These are phyloP conservation scores for Gentiana dahurica DNA, from an alignment of 257 asterid species.

Conservation along the genomic window DNA sequence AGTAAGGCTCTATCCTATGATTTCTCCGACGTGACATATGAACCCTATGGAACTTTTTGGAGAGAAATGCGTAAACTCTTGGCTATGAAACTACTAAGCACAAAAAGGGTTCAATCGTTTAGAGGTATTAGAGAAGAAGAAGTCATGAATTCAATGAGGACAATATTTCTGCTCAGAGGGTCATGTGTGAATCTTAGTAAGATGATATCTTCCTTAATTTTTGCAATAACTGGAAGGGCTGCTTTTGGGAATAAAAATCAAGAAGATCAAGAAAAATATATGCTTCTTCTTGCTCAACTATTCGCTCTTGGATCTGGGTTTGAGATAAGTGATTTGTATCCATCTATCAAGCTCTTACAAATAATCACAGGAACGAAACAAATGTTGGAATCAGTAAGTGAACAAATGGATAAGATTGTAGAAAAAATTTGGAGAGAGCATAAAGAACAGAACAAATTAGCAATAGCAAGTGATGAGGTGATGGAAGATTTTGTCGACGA, in stretches of 20 bases:
- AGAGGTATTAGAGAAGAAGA: not conserved
- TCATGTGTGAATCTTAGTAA: not conserved
- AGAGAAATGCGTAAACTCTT: not conserved
- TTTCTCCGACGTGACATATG: not conserved
- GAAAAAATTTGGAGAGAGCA: too few relatives aligned
- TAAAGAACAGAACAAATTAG: too few relatives aligned
- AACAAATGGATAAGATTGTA: too few relatives aligned
- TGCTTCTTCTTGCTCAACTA: not conserved
- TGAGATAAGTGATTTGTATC: not conserved
- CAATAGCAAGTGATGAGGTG: too few relatives aligned
- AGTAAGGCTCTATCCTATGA: not conserved
- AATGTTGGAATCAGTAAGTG: not conserved
- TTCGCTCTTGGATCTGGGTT: not conserved
- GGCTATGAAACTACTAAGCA: not conserved
- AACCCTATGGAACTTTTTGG: not conserved
- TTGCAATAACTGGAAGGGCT: not conserved
- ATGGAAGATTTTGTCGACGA: too few relatives aligned
- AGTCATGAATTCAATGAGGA: not conserved
- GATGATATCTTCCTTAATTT: not conserved
- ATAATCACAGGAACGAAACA: not conserved
- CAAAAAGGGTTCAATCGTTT: not conserved
- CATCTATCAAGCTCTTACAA: not conserved
- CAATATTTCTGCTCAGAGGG: not conserved
- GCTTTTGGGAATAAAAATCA: slow-evolving; percentile 4
- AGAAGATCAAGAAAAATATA: not conserved